These are phyloP conservation scores for Rusavskia elegans DNA, from an alignment of 495 filamentous ascomycete genomes.

Conservation along the genomic window DNA sequence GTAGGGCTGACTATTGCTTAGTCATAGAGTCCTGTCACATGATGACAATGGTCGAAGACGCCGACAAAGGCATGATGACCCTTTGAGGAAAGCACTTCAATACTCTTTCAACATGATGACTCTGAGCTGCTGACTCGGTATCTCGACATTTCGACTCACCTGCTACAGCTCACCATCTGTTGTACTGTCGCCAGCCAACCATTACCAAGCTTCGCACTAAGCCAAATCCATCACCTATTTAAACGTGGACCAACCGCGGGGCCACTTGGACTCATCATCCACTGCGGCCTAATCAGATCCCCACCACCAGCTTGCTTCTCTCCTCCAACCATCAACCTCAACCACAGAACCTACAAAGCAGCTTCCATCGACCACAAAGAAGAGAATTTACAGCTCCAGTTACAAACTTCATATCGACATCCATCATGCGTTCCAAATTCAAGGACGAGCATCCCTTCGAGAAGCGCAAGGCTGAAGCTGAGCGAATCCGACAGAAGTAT, in stretches of 20 bases:
- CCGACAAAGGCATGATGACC: too few species aligned
- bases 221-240: background rate
- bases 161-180: background rate
- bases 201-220: background rate
- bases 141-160: background rate
- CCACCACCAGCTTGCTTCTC: background rate
- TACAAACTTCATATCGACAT: constrained; percentile 14
- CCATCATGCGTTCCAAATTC: constrained; percentile 83
- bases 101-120: too few species aligned
- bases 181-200: background rate
- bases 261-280: background rate
- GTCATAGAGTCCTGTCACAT: background rate
- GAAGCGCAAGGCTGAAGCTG: constrained; percentile 97
- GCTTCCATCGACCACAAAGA: constrained; percentile 3
- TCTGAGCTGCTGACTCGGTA: background rate
- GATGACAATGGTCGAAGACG: background rate
- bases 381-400: background rate
- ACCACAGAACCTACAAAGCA: background rate
- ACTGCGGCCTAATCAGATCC: background rate
- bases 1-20: background rate
- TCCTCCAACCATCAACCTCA: background rate
- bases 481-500: constrained; percentile 98
- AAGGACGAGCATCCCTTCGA: constrained; percentile 99
- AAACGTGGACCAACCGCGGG: background rate
- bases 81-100: too few species aligned